Percentiles rank a stretch among this genome's conserved stretches.
Conservation (phyloP, 2,329 filamentous ascomycete species). For the Capronia epimyces region DNA sequence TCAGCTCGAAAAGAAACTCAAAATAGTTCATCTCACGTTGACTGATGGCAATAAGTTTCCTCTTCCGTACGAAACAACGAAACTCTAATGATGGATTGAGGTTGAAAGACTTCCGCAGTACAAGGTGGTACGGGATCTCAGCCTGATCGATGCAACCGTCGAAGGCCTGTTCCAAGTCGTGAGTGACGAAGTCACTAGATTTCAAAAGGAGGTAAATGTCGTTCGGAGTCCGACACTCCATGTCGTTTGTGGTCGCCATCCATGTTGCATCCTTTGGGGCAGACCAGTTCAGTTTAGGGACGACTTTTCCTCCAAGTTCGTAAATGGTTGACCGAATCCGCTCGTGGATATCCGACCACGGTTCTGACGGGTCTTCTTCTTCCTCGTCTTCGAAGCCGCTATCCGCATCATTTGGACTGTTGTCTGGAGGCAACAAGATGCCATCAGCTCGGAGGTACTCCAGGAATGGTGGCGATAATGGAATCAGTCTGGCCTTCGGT, state of each 20-base stretch:
- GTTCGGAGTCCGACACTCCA: slow-evolving; percentile 81
- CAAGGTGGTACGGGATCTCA: slow-evolving; percentile 66
- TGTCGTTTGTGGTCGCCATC: slow-evolving; percentile 81
- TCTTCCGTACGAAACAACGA: slow-evolving; percentile 83
- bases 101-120: slow-evolving; percentile 81
- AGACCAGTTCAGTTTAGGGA: slow-evolving; percentile 96
- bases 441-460: slow-evolving; percentile 87
- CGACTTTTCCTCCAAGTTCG: slow-evolving; percentile 77
- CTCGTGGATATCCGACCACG: slow-evolving; percentile 67
- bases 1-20: slow-evolving; percentile 68
- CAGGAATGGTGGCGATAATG: slow-evolving; percentile 68
- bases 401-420: slow-evolving; percentile 46
- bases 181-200: slow-evolving; percentile 87
- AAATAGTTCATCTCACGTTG: slow-evolving; percentile 91
- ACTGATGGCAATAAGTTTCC: slow-evolving; percentile 72
- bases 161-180: slow-evolving; percentile 90
- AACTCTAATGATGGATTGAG: slow-evolving; percentile 91
- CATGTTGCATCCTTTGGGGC: slow-evolving; percentile 92
- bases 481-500: slow-evolving; percentile 79
- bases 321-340: slow-evolving; percentile 70
- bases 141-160: slow-evolving; percentile 57
- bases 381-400: slow-evolving; percentile 48
- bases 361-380: slow-evolving; percentile 51
- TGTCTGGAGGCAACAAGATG: slow-evolving; percentile 65
- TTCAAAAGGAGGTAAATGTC: slow-evolving; percentile 93